A percentile compares a stretch with the other conserved stretches of the same genome.
These are phyloP conservation scores for Adansonia rubrostipa DNA, from an alignment of 441 rosid genomes.

Conservation along the genomic window DNA sequence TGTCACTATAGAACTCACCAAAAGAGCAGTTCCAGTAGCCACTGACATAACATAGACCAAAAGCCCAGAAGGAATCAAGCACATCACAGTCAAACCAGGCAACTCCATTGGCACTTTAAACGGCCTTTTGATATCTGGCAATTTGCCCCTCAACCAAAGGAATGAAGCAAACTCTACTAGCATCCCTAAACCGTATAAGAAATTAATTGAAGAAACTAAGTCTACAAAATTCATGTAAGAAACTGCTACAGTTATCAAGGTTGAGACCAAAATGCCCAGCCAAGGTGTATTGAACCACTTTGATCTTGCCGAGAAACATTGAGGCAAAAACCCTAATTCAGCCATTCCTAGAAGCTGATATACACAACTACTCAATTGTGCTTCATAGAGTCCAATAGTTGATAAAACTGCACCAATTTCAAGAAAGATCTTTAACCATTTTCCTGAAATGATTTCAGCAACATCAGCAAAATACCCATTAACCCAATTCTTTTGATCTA, in stretches of 20 bases:
- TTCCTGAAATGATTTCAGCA: constrained; percentile 9
- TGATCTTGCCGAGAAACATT: constrained; percentile 30
- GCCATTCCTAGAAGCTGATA: constrained; percentile 50
- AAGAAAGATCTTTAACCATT: constrained; percentile 2
- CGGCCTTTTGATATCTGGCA: constrained; percentile 40
- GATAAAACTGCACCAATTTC: constrained; percentile 31
- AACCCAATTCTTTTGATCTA: constrained; percentile 6
- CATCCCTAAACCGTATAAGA: constrained; percentile 52
- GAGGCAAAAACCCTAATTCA: constrained; percentile 40
- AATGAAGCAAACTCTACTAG: constrained; percentile 48
- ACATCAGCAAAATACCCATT: constrained; percentile 14
- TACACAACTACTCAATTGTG: constrained; percentile 45
- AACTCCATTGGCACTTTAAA: constrained; percentile 40
- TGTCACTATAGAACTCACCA: constrained; percentile 32
- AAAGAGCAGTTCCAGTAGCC: constrained; percentile 27
- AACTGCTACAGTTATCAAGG: constrained; percentile 38
- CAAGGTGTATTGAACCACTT: constrained; percentile 44
- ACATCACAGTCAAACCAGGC: constrained; percentile 38
- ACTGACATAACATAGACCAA: constrained; percentile 41
- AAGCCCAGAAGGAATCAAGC: constrained; percentile 44
- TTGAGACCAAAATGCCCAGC: constrained; percentile 44
- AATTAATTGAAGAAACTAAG: constrained; percentile 43
- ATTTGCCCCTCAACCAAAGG: constrained; percentile 45
- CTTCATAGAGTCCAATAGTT: constrained; percentile 41
- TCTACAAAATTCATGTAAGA: constrained; percentile 39